These are phyloP conservation scores for Trichoderma atroviride DNA, from an alignment of 2,329 filamentous ascomycete species.

Conservation along the genomic window DNA sequence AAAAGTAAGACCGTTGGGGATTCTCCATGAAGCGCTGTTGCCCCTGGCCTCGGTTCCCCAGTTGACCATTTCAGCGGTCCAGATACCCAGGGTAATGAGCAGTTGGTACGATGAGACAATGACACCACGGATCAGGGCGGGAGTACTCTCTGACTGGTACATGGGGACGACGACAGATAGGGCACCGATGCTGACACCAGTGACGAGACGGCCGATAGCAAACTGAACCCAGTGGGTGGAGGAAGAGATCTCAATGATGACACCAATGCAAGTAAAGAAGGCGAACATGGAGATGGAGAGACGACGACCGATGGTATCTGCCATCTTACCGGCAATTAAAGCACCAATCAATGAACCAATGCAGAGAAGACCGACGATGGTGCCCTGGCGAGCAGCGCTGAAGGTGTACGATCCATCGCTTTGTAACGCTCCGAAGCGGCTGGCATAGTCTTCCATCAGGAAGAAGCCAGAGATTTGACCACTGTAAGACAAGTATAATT, in stretches of 20 bases:
- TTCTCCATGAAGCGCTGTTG: constrained; percentile 15
- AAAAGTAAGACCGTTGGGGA: constrained; percentile 19
- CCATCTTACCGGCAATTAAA: constrained; percentile 19
- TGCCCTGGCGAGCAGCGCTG: constrained; percentile 16
- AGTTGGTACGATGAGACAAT: constrained; percentile 21
- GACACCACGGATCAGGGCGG: constrained; percentile 21
- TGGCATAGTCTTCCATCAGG: constrained; percentile 20
- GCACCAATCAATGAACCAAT: constrained; percentile 10
- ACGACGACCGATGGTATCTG: constrained; percentile 15
- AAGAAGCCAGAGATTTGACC: constrained; percentile 25
- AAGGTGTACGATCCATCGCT: constrained; percentile 22
- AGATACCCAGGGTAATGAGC: constrained; percentile 21
- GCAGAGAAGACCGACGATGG: constrained; percentile 15
- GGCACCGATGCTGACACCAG: constrained; percentile 12
- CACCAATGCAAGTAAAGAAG: constrained; percentile 18
- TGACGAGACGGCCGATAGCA: constrained; percentile 18
- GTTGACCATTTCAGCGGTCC: constrained; percentile 22
- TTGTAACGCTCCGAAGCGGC: constrained; percentile 19
- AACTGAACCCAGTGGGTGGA: constrained; percentile 20
- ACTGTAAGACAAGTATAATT: neutral
- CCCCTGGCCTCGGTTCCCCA: constrained; percentile 18
- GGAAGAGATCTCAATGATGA: constrained; percentile 14
- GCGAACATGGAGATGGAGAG: constrained; percentile 18
- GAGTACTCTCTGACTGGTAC: constrained; percentile 22
- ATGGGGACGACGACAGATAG: constrained; percentile 16